phyloP scores from a whole-genome alignment of 345 rosid genomes.

The Sonneratia caseolaris region DNA sequence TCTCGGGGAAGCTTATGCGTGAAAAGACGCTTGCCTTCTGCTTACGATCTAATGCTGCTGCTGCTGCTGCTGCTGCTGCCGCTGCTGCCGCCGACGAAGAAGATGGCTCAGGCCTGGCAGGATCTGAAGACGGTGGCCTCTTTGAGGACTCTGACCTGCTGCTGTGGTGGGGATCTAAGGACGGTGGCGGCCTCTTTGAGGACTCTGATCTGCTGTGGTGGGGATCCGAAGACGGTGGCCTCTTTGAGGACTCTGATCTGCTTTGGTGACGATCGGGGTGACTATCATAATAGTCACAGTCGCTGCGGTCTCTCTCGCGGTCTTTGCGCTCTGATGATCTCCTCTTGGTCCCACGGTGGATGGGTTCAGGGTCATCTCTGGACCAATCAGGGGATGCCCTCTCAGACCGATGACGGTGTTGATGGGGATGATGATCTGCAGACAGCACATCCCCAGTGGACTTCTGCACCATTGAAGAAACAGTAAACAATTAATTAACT shows the following conservation, averaged over 20 bases:
- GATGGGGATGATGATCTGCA: slow-evolving; percentile 21
- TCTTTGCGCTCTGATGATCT: slow-evolving; percentile 42
- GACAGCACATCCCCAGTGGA: slow-evolving; percentile 26
- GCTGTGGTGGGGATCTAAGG: slow-evolving; percentile 17
- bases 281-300: slow-evolving; percentile 22
- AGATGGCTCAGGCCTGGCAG: slow-evolving; percentile 22
- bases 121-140: slow-evolving; percentile 4
- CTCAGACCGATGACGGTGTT: slow-evolving; percentile 40
- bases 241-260: slow-evolving; percentile 3
- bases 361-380: slow-evolving; percentile 21
- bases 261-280: slow-evolving; percentile 28
- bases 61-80: slow-evolving; percentile 20
- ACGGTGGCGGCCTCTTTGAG: neutral
- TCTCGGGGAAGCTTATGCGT: slow-evolving; percentile 80
- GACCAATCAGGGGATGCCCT: slow-evolving; percentile 12
- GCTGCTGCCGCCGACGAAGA: slow-evolving; percentile 23
- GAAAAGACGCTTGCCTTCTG: slow-evolving; percentile 78
- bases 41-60: slow-evolving; percentile 30
- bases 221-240: slow-evolving; percentile 4
- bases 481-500: neutral
- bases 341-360: slow-evolving; percentile 49
- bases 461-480: slow-evolving; percentile 21
- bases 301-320: slow-evolving; percentile 26
- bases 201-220: slow-evolving; percentile 17
- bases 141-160: slow-evolving; percentile 5